Base-by-base conservation (phyloP, 495 filamentous ascomycete species). In the Aspergillus ellipticus region DNA sequence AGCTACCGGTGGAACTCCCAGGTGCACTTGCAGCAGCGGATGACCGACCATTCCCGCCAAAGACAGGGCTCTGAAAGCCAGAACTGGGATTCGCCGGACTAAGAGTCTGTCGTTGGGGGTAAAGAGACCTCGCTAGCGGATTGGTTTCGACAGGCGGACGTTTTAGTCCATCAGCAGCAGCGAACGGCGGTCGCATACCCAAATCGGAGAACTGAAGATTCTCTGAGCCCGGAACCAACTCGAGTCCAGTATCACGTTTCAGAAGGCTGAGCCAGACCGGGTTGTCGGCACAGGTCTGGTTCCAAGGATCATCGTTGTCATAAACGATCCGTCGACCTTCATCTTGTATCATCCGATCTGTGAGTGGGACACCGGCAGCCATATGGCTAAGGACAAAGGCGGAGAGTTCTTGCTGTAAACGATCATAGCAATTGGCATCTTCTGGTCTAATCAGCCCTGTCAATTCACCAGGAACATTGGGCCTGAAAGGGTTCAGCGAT, bases 241-340 rank as follows among this genome's bases (percentile, higher is more conserved):
- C 61, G 46, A 89, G 72, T 8, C 85, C 84, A 35, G 74, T 75
- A 57, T 85, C 80, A 4, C 83, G 82, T 65, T 89, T 89, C 64
- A 89, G 80, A 35, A 85, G 73, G 54, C 80, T 79, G 7, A 90
- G 72, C 82, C 85, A 87, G 1, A 78, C 65, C 3, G 73, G 70
- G 54, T 90, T 85, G 58, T 90, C 87, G 6, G 86, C 82, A 19
- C 81, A 84, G 0, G 86, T 89, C 65, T 88, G 86, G 53, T 89
- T 88, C 85, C 85, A 90, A 17, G 77, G 75, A 57, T 89, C 87
- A 53, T 86, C 82, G 43, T 66, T 75, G 16, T 81, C 82, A 65
- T 86, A 89, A 55, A 89, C 81, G 54, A 86, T 80, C 24, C 80
- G 71, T 49, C 87, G 83, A 7, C 78, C 85, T 63, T 87, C 75